Evolutionary conservation across 768 basidiomycete species (phyloP), one percentile per base, ranked within the genome.

Genomic region (Pisolithus marmoratus): DNA sequence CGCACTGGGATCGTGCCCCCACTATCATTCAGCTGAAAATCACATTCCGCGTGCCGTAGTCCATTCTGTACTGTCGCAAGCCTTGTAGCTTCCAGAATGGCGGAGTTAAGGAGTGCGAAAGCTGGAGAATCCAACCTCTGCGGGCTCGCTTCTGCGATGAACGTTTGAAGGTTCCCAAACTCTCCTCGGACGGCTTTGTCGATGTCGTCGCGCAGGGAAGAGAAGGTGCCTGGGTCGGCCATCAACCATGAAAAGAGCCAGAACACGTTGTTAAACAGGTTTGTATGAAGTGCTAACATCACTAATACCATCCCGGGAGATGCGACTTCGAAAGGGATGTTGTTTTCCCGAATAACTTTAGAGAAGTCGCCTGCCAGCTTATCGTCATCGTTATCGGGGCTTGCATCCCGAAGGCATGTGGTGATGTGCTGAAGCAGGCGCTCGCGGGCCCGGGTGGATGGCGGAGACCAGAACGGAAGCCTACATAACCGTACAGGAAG

Each of bases 121-220:
- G 54, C 53, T 1, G 56, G 47, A 34, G 62, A 53, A 9, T 62
- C 60, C 48, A 65, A 11, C n/a, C 41, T 26, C 5, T 49, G 48
- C 0, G 62, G 60, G 42, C 34, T 52, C 1, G 49, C 54, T 9
- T 47, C 15, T 7, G 43, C 52, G 0, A 66, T 50, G 2, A 64
- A 44, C 9, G 24, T 20, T 23, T 58, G 57, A 38, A 64, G 42
- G 42, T 34, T 38, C 2, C 59, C 50, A 2, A 47, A 59, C 17
- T 26, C 40, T 5, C 19, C 56, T 27, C 53, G 38, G 5, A 64
- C 51, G 1, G 53, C 62, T 5, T 9, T 20, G 31, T 81, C 79
- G 15, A 82, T 63, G 51, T 82, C 77, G 4, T 67, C 63, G 4
- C 75, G 74, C 5, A 80, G 69, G 43, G 70, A 74, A 26, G 69